A percentile compares a stretch with the other conserved stretches of the same genome.
These are phyloP conservation scores for Rhodotorula sp. DNA, from an alignment of 1,284 basidiomycete genomes.

Conservation along the genomic window DNA sequence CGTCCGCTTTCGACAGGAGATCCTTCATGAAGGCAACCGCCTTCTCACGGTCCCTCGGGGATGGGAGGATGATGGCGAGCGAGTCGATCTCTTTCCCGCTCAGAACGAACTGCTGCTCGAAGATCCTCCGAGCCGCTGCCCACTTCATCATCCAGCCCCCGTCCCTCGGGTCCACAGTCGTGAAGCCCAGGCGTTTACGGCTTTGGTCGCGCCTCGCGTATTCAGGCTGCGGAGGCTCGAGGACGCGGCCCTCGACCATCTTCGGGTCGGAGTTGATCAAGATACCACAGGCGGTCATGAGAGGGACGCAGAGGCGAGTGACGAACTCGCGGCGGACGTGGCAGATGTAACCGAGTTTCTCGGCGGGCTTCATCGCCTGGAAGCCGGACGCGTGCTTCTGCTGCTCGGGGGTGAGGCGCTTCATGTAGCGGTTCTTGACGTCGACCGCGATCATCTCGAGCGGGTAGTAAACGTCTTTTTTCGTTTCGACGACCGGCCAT, in stretches of 20 bases:
- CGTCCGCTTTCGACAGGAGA: neutral
- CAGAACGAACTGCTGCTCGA: slow-evolving; percentile 5
- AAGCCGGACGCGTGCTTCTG: slow-evolving; percentile 5
- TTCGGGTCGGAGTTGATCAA: neutral
- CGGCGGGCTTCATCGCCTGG: slow-evolving; percentile 14
- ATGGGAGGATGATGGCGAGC: neutral
- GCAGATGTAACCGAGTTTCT: slow-evolving; percentile 6
- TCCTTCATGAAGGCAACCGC: neutral
- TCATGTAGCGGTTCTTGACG: neutral
- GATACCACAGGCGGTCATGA: slow-evolving; percentile 10
- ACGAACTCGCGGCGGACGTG: too few species aligned
- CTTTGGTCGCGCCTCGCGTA: slow-evolving; percentile 3
- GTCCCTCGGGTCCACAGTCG: neutral
- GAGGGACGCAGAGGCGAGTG: neutral
- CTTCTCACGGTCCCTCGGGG: neutral
- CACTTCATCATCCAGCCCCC: slow-evolving; percentile 13
- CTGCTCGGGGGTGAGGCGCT: slow-evolving; percentile 7
- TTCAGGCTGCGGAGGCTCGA: slow-evolving; percentile 10
- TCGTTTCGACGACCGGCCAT: slow-evolving; percentile 15
- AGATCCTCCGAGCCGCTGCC: neutral
- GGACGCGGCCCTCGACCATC: slow-evolving; percentile 12
- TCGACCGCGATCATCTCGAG: slow-evolving; percentile 16
- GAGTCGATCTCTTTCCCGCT: neutral
- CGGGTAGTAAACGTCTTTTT: slow-evolving; percentile 3
- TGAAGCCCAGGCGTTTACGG: neutral